Evolutionary conservation across 768 basidiomycete species (phyloP), one percentile per base, ranked within the genome.

Genomic region (Tricholoma bakamatsutake): DNA sequence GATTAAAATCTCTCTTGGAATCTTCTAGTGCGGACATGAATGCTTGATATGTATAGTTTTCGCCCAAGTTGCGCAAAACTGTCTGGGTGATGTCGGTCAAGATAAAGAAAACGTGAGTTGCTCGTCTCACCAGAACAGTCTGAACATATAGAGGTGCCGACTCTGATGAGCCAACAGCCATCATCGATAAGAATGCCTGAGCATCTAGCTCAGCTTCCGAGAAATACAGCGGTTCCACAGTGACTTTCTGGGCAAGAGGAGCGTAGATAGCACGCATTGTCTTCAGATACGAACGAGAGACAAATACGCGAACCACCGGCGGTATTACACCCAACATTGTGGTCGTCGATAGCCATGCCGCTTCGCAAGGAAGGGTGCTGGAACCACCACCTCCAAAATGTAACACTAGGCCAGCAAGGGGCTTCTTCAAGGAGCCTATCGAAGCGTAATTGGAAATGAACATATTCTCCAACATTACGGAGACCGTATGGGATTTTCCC

Each of bases 401-500:
- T 5, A 89, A 76, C 2, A 88, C 81, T 0, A 90, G 72, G 0
- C 85, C 87, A 4, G 75, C 73, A 0, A 90, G 74, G 0, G 85
- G 71, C 57, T 80, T 82, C 27, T 76, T 64, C 7, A 85, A 66
- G 0, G 64, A 66, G 0, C 88, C 88, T 15, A 82, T 78, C 0
- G 74, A 60, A 2, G 73, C 61, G 54, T 77, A 76, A 12, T 72
- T 68, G 0, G 83, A 59, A n/a, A 89, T 78, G 7, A 89, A 71
- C 82, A 88, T 85, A 57, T 75, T 84, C 64, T 90, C 88, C 0
- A 90, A 63, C 5, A 90, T 71, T 0, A 84, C 79, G 0, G 87
- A 82, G 1, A 87, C 80, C 0, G 85, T 87, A 50, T 90, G 87
- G 0, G 85, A 88, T 62, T 90, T 89, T 8, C 87, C 87, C 0